A percentile compares a stretch with the other conserved stretches of the same genome.
These are phyloP conservation scores for Nicotiana sylvestris DNA, from an alignment of 257 asterid genomes.

Conservation along the genomic window DNA sequence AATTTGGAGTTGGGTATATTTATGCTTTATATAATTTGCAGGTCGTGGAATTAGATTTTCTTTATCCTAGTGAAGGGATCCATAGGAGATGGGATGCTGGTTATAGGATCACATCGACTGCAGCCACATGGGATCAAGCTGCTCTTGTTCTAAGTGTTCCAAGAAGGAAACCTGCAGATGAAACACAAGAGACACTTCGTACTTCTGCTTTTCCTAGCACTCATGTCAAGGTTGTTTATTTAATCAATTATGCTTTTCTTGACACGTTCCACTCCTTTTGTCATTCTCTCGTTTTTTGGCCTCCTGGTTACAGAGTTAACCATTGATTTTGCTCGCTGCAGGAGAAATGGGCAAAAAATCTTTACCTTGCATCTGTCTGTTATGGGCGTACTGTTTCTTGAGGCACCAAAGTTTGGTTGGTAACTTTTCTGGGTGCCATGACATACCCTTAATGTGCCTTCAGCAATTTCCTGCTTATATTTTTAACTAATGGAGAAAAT, in stretches of 20 bases:
- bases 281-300: background rate
- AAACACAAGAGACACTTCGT: conserved; percentile 81
- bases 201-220: conserved; percentile 80
- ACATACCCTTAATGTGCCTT: conserved; percentile 6
- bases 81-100: conserved; percentile 70
- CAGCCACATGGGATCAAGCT: conserved; percentile 61
- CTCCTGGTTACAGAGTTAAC: background rate
- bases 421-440: background rate
- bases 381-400: conserved; percentile 77
- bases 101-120: conserved; percentile 61
- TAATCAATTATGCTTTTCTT: background rate
- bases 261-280: background rate
- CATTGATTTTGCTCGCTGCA: conserved; percentile 24
- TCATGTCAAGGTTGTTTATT: conserved; percentile 62
- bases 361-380: conserved; percentile 74
- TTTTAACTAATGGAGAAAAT: background rate
- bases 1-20: background rate
- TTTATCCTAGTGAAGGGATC: conserved; percentile 70
- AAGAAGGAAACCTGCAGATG: conserved; percentile 59
- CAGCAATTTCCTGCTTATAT: background rate
- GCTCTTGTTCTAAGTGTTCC: conserved; percentile 68
- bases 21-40: conserved; percentile 13
- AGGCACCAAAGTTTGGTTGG: conserved; percentile 25
- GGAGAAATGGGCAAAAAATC: conserved; percentile 86
- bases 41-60: conserved; percentile 71